phyloP scores from a whole-genome alignment of 768 basidiomycete genomes.

The Paxillus involutus region DNA sequence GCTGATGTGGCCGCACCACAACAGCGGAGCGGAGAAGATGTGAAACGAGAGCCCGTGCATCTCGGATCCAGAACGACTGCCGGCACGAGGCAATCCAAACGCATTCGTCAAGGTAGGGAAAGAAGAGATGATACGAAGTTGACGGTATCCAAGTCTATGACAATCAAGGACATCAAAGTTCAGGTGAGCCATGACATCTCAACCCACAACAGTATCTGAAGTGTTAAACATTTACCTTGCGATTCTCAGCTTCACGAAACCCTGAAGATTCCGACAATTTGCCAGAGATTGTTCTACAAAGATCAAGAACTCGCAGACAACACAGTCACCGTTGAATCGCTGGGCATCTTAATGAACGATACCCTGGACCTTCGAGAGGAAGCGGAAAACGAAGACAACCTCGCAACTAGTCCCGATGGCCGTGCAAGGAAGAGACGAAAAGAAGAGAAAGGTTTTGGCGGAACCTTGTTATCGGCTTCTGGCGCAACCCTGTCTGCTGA shows the following conservation, averaged over 20 bases:
- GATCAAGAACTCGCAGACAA: conserved; percentile 68
- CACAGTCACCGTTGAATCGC: conserved; percentile 45
- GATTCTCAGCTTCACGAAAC: conserved; percentile 55
- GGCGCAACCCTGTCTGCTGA: conserved; percentile 29
- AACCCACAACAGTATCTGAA: not conserved
- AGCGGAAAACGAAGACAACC: conserved; percentile 56
- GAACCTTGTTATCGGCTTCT: conserved; percentile 62
- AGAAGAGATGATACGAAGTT: conserved; percentile 50
- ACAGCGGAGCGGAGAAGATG: conserved; percentile 24
- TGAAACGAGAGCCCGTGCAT: conserved; percentile 25
- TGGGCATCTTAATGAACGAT: conserved; percentile 62
- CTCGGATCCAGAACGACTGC: conserved; percentile 37
- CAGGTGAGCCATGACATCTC: conserved; percentile 43
- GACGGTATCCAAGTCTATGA: conserved; percentile 60
- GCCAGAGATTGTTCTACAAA: conserved; percentile 66
- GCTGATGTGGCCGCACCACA: conserved; percentile 21
- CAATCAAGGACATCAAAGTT: conserved; percentile 78
- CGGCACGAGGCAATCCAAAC: conserved; percentile 66
- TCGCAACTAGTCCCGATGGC: conserved; percentile 49
- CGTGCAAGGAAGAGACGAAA: conserved; percentile 40
- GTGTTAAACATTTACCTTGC: conserved; percentile 3
- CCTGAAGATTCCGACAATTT: conserved; percentile 70
- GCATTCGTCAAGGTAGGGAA: conserved; percentile 59
- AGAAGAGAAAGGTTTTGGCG: conserved; percentile 69
- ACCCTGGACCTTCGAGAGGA: conserved; percentile 66